A percentile compares a stretch with the other conserved stretches of the same genome.
Evolutionary conservation across 257 asterid species (phyloP).

Genomic region (Craterostigma plantagineum): DNA sequence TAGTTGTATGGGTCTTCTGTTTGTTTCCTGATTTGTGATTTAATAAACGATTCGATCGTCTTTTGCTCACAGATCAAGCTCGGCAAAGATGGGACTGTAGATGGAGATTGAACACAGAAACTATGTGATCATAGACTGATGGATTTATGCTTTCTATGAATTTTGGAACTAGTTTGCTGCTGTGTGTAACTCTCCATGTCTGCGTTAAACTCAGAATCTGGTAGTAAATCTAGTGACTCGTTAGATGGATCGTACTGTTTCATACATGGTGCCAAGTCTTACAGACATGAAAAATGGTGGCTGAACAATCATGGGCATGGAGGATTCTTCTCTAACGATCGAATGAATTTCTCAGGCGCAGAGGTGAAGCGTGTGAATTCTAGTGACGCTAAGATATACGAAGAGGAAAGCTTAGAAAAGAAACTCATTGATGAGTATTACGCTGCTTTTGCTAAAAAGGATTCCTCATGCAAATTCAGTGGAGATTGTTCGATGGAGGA

Average conservation of each 20-base stretch:
- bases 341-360: conserved; percentile 11
- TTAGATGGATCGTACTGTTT: conserved; percentile 15
- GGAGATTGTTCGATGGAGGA: conserved; percentile 14
- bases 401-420: conserved; percentile 15
- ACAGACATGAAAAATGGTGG: conserved; percentile 18
- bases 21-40: too few species aligned
- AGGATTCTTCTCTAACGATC: conserved; percentile 12
- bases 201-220: conserved; percentile 15
- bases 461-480: conserved; percentile 12
- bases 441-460: conserved; percentile 14
- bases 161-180: conserved; percentile 1
- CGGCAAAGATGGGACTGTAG: too few species aligned
- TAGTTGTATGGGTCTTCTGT: too few species aligned
- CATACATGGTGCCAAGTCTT: conserved; percentile 11
- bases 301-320: conserved; percentile 12
- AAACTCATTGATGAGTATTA: conserved; percentile 30
- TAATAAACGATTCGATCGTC: too few species aligned
- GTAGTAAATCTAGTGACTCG: conserved; percentile 21
- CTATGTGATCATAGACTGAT: too few species aligned
- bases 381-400: conserved; percentile 10
- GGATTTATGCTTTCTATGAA: too few species aligned
- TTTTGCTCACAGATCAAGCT: too few species aligned
- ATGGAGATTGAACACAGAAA: too few species aligned
- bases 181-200: conserved; percentile 23
- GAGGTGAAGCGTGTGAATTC: conserved; percentile 15